Percentiles rank a stretch among this genome's conserved stretches.
Conservation (phyloP, 208 protist species). For the Leishmania turanica region DNA sequence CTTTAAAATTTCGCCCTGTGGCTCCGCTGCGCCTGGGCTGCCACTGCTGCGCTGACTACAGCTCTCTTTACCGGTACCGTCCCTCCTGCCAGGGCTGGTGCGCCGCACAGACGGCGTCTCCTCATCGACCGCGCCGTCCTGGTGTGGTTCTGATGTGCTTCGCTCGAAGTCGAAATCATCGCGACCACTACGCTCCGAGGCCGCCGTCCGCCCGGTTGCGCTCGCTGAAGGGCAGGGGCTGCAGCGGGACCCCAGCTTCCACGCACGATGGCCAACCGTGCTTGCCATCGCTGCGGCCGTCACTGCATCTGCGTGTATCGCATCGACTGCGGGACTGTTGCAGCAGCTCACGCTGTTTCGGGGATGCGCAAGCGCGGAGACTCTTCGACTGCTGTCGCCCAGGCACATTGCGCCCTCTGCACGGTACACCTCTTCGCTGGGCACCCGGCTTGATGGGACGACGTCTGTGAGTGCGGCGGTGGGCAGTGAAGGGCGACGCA, state of each 20-base stretch:
- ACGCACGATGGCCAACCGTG: neutral
- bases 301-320: neutral
- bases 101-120: constrained; percentile 19
- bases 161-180: neutral
- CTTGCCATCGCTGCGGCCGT: neutral
- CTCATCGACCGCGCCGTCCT: neutral
- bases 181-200: neutral
- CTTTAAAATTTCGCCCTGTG: neutral
- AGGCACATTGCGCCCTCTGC: neutral
- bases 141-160: neutral
- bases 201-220: neutral
- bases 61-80: neutral
- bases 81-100: constrained; percentile 18
- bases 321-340: neutral
- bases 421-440: constrained; percentile 7
- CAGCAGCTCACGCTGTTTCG: neutral
- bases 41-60: neutral
- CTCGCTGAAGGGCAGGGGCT: neutral
- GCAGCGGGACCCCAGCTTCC: neutral
- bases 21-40: neutral
- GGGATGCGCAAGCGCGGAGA: neutral
- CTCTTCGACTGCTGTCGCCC: neutral
- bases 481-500: constrained; percentile 6
- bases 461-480: constrained; percentile 3
- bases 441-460: neutral